A percentile compares a stretch with the other conserved stretches of the same genome.
These are phyloP conservation scores for Loxodes magnus DNA, from an alignment of 73 alveolate genomes.

Conservation along the genomic window DNA sequence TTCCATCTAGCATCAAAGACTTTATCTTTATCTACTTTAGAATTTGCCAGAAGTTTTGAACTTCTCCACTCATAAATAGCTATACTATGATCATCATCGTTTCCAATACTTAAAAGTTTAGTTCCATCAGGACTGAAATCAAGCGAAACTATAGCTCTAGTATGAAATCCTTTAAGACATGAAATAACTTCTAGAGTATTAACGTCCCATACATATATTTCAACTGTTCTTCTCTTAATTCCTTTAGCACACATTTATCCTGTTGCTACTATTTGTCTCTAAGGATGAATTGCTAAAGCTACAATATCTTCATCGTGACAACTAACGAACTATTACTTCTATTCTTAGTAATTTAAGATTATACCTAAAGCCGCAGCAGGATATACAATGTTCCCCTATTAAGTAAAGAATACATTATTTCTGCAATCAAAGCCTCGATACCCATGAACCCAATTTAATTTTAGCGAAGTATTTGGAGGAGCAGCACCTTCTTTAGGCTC, in stretches of 20 bases:
- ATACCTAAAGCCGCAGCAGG: conserved; percentile 90
- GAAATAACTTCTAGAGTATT: conserved; percentile 46
- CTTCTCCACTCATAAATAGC: conserved; percentile 91
- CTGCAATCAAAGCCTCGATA: conserved; percentile 82
- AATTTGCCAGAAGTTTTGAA: conserved; percentile 57
- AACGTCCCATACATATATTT: conserved; percentile 88
- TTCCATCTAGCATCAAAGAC: conserved; percentile 83
- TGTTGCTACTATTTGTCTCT: conserved; percentile 80
- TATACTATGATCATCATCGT: conserved; percentile 90
- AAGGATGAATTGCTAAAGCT: conserved; percentile 85
- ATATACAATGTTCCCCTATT: conserved; percentile 67
- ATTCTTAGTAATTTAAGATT: conserved; percentile 49
- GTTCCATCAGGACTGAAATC: conserved; percentile 91
- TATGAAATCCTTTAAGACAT: conserved; percentile 51
- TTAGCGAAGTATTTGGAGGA: conserved; percentile 77
- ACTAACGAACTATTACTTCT: conserved; percentile 69
- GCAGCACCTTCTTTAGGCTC: conserved; percentile 17
- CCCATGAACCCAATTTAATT: conserved; percentile 82
- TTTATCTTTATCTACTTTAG: conserved; percentile 82
- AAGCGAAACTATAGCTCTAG: conserved; percentile 82
- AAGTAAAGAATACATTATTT: conserved; percentile 67
- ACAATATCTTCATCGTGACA: conserved; percentile 87
- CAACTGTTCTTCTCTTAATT: conserved; percentile 79
- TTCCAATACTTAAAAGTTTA: conserved; percentile 76
- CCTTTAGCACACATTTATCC: conserved; percentile 92